phyloP scores from a whole-genome alignment of 2,329 filamentous ascomycete species.

The Sporothrix globosa region DNA sequence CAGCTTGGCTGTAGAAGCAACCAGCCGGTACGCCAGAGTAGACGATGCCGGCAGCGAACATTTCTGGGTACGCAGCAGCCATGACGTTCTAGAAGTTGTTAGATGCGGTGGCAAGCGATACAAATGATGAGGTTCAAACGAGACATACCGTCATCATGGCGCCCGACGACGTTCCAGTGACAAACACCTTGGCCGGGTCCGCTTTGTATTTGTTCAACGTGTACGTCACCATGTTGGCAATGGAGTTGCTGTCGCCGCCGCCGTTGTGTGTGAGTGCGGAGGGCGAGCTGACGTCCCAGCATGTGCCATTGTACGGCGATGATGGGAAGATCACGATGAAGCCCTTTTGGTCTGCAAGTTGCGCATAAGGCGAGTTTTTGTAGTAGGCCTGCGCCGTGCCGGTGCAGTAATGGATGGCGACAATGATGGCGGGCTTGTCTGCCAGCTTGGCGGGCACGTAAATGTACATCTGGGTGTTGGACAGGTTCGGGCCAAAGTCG shows the following conservation, averaged over 20 bases:
- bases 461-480: constrained; percentile 52
- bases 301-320: constrained; percentile 55
- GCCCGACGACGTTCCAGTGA: constrained; percentile 54
- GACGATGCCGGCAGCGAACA: constrained; percentile 51
- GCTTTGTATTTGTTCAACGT: constrained; percentile 56
- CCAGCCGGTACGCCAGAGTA: constrained; percentile 52
- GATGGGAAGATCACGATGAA: constrained; percentile 60
- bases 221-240: constrained; percentile 63
- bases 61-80: constrained; percentile 52
- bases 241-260: constrained; percentile 59
- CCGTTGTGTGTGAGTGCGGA: constrained; percentile 58
- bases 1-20: constrained; percentile 49
- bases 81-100: constrained; percentile 46
- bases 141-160: constrained; percentile 52
- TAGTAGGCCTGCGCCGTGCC: constrained; percentile 56
- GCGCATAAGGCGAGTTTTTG: constrained; percentile 53
- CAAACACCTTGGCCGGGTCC: constrained; percentile 56
- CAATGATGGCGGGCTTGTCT: constrained; percentile 51
- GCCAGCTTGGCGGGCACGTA: constrained; percentile 46
- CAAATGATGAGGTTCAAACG: too few species aligned
- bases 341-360: constrained; percentile 48
- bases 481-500: constrained; percentile 49
- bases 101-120: not conserved
- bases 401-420: constrained; percentile 59
- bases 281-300: constrained; percentile 62